Evolutionary conservation across 331 rosid species (phyloP), one percentile per base, ranked within the genome.

Genomic region (Acacia pycnantha): DNA sequence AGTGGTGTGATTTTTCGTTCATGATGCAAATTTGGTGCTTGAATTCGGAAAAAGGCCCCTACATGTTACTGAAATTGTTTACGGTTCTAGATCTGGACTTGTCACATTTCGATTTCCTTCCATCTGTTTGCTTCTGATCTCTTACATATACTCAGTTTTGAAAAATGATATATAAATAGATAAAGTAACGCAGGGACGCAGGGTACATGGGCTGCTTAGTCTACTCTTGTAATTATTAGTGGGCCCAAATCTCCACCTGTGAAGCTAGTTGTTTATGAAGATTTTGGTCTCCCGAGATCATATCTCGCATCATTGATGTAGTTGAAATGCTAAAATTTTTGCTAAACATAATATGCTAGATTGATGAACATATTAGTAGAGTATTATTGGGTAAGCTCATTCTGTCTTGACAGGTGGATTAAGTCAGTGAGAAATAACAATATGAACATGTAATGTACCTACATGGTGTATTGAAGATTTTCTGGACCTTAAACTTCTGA

Each of bases 201-300:
- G 37, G 37, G 54, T 31, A 35, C 48, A 35, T 18, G 29, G 37
- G 67, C 62, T 33, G 19, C 21, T 6, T 33, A n/a, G 67, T 2
- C 4, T 18, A 33, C 75, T 19, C 8, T 54, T 56, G 35, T 37
- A 31, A 76, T 59, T 50, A 29, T 18, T 33, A 6, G 62, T 73
- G 77, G 77, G 62, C 44, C 77, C 77, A 29, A 16, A 47, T 50
- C 18, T 73, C 77, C 77, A 47, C 43, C 19, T 27, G 26, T 27
- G 10, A 72, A 15, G 4, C 61, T 8, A 24, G 26, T 47, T 47
- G 4, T 70, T 8, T 14, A 31, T 43, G 11, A 16, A 27, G 14
- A 6, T 47, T 47, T 47, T 46, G 59, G 61, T 72, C 59, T 72
- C 77, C 29, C 0, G 43, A 73, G 22, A 48, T 73, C 27, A 50